These are phyloP conservation scores for Fistulifera pelliculosa DNA, from an alignment of 108 stramenopile genomes.

Conservation along the genomic window DNA sequence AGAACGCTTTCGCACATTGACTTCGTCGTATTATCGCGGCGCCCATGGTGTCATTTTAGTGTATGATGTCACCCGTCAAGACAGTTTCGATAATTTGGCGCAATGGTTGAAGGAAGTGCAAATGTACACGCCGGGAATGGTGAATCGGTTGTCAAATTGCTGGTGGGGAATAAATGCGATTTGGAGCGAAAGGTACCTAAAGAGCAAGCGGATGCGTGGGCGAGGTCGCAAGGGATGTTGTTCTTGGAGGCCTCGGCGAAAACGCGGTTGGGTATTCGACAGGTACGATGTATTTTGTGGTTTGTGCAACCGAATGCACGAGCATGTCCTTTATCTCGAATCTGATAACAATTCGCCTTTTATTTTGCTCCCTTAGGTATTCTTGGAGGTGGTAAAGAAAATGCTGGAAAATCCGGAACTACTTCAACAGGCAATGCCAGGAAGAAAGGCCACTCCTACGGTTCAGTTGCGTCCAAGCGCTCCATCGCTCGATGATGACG, in stretches of 20 bases:
- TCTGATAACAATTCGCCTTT: too few species aligned
- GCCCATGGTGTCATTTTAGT: conserved; percentile 99
- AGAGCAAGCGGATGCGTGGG: conserved; percentile 91
- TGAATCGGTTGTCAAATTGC: conserved; percentile 90
- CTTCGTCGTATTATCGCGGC: conserved; percentile 95
- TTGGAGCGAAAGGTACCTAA: conserved; percentile 74
- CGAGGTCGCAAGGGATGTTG: conserved; percentile 89
- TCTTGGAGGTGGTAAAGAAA: conserved; percentile 95
- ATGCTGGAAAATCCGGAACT: conserved; percentile 94
- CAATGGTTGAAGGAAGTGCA: conserved; percentile 98
- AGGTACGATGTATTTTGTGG: conserved; percentile 25
- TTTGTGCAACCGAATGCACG: too few species aligned
- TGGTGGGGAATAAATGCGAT: conserved; percentile 98
- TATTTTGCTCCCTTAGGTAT: conserved; percentile 26
- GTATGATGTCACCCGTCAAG: conserved; percentile 96
- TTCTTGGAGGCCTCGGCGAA: conserved; percentile 96
- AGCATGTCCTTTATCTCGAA: too few species aligned
- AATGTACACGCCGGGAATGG: conserved; percentile 89
- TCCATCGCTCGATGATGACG: conserved; percentile 9
- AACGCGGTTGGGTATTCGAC: conserved; percentile 86
- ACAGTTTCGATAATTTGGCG: conserved; percentile 94
- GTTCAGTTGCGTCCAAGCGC: conserved; percentile 17
- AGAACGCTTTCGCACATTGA: conserved; percentile 98
- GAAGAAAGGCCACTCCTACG: conserved; percentile 47
- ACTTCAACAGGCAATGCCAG: conserved; percentile 82